Percentiles rank a stretch among this genome's conserved stretches.
Conservation (phyloP, 1,284 basidiomycete species). For the Heterobasidion annosum region DNA sequence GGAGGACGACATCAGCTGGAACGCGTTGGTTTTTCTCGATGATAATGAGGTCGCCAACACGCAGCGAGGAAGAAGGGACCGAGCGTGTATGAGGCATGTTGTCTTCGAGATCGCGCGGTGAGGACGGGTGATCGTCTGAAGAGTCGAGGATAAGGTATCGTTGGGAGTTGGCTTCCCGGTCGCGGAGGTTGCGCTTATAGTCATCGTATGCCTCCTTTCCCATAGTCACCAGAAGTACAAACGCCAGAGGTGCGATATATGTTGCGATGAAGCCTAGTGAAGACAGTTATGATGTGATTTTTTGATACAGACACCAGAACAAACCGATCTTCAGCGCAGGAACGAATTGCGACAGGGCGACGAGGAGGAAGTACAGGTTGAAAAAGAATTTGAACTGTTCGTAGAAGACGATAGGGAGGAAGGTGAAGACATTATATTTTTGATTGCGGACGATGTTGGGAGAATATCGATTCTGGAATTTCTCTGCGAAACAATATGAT, state of each 20-base stretch:
- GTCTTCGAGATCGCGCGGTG: constrained; percentile 14
- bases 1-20: constrained; percentile 88
- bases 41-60: constrained; percentile 86
- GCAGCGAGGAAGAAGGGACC: constrained; percentile 82
- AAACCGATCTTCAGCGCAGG: constrained; percentile 92
- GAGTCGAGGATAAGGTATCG: constrained; percentile 79
- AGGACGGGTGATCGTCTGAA: constrained; percentile 14
- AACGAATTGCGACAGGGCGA: constrained; percentile 93
- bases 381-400: constrained; percentile 99
- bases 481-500: constrained; percentile 34
- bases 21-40: constrained; percentile 97
- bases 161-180: constrained; percentile 91
- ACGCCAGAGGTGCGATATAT: constrained; percentile 93
- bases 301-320: constrained; percentile 15
- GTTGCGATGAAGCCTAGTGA: constrained; percentile 84
- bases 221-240: constrained; percentile 93
- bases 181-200: constrained; percentile 86
- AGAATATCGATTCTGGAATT: constrained; percentile 57
- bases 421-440: constrained; percentile 94
- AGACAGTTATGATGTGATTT: neutral
- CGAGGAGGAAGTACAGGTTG: constrained; percentile 97
- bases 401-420: constrained; percentile 94
- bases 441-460: constrained; percentile 95
- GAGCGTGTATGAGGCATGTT: constrained; percentile 54
- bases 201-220: constrained; percentile 99